Evolutionary conservation across 2,329 filamentous ascomycete species (phyloP).

Genomic region (Zymoseptoria crescenta): DNA sequence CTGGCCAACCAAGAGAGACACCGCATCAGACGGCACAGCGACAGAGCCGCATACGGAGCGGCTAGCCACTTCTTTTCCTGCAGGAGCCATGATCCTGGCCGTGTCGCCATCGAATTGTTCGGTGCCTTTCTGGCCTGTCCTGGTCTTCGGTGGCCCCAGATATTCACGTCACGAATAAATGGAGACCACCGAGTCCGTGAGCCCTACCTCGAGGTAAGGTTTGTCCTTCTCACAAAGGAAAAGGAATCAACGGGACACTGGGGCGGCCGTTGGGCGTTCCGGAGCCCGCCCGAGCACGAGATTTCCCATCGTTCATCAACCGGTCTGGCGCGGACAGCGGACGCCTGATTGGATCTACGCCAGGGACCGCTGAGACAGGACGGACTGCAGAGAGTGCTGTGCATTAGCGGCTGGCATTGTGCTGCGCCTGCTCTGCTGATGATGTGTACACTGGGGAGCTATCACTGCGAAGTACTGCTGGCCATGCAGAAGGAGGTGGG

Average conservation of each 20-base stretch:
- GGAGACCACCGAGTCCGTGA: neutral
- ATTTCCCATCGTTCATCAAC: neutral
- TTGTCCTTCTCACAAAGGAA: neutral
- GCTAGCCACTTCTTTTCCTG: neutral
- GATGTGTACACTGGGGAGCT: neutral
- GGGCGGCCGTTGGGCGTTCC: neutral
- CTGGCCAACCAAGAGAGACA: neutral
- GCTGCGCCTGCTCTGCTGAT: neutral
- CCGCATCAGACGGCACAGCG: neutral
- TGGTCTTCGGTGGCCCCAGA: neutral
- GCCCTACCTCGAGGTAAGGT: neutral
- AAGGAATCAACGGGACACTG: neutral
- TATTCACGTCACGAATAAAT: neutral
- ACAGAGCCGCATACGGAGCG: neutral
- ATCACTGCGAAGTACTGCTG: neutral
- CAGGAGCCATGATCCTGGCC: neutral
- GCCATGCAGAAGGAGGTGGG: neutral
- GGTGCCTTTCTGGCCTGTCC: too few species aligned
- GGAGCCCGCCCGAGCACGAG: neutral
- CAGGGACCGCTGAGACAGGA: neutral
- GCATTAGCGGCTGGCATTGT: neutral
- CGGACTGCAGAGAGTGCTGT: neutral
- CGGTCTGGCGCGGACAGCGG: neutral
- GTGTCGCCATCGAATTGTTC: neutral
- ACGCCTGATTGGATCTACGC: neutral